Evolutionary conservation across 306 rosid species (phyloP).

Genomic region (Gleditsia sinensis): DNA sequence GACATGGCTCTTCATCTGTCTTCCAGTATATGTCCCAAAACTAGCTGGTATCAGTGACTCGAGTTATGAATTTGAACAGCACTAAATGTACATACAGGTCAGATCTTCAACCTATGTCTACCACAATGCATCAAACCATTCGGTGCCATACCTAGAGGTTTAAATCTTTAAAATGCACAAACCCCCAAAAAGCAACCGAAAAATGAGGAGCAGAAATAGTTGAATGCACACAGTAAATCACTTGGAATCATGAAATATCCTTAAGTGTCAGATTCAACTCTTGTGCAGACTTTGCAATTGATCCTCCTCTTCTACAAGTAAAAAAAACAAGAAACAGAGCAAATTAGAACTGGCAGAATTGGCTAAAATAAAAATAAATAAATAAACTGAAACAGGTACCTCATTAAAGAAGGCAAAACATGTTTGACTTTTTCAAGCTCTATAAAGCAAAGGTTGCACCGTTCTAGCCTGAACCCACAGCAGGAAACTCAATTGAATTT

Average conservation of each 20-base stretch:
- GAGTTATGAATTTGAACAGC: slow-evolving; percentile 40
- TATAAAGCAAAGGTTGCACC: slow-evolving; percentile 85
- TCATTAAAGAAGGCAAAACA: slow-evolving; percentile 63
- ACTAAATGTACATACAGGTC: slow-evolving; percentile 48
- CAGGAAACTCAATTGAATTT: slow-evolving; percentile 23
- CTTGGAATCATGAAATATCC: slow-evolving; percentile 62
- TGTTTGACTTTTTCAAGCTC: slow-evolving; percentile 91
- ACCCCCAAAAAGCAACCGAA: slow-evolving; percentile 48
- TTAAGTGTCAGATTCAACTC: slow-evolving; percentile 87
- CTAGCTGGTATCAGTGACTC: slow-evolving; percentile 51
- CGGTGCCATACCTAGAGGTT: slow-evolving; percentile 49
- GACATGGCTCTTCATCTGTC: slow-evolving; percentile 39
- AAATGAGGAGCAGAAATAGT: slow-evolving; percentile 35
- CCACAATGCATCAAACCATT: slow-evolving; percentile 39
- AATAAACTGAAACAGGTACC: slow-evolving; percentile 47
- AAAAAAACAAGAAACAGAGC: slow-evolving; percentile 30
- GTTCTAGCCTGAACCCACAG: slow-evolving; percentile 72
- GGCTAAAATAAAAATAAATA: slow-evolving; percentile 5
- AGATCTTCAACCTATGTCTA: slow-evolving; percentile 47
- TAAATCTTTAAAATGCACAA: slow-evolving; percentile 52
- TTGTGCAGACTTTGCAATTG: slow-evolving; percentile 84
- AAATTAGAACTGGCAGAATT: slow-evolving; percentile 32
- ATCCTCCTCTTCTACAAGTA: slow-evolving; percentile 84
- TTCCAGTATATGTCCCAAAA: slow-evolving; percentile 40
- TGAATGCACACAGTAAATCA: slow-evolving; percentile 25